Base-by-base conservation (phyloP, 768 basidiomycete genomes). In the Gloeostereum incarnatum region DNA sequence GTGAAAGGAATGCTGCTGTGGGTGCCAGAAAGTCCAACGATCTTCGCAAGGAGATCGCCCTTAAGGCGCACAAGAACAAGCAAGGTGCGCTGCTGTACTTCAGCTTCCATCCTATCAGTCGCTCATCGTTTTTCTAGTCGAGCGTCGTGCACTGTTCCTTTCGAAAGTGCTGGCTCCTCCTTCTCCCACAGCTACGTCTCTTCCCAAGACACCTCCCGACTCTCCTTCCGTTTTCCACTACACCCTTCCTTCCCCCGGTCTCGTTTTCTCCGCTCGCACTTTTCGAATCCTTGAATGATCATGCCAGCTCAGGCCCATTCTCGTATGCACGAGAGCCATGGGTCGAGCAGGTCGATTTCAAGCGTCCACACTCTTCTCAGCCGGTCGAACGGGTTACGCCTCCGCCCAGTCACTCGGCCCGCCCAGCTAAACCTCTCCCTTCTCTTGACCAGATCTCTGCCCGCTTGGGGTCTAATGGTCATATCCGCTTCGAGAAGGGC, bases 401-500 rank as follows among this genome's bases (percentile, higher is more conserved):
- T 39, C 33, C 34, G 31, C 31, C 13, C 38, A 27, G 37, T 36
- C 31, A 22, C 43, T 19, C 35, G 42, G 29, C 42, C 46, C 32
- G 40, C 33, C 25, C 59, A n/a, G n/a, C n/a, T n/a, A n/a, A 56
- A 43, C 46, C 53, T 30, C 51, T 78, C 25, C 84, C 84, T 16
- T 86, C 84, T 18, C 72, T 88, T 43, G 83, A 83, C 46, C 78
- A 87, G 50, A 86, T 87, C 42, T 73, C 76, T 22, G 77, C 82
- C 29, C 81, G 68, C 45, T 49, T 84, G 48, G 67, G 63, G 43
- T 57, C 59, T 36, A 55, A 61, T 43, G 51, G 57, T 39, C 42
- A 43, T 42, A 56, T 46, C 48, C 40, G 46, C 43, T 41, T 43
- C 7, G 44, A 47, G 36, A 43, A 40, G 16, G 44, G 31, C 18